Percentiles rank a stretch among this genome's conserved stretches.
Conservation (phyloP, 2,329 filamentous ascomycete species). For the Aspergillus neoniger region DNA sequence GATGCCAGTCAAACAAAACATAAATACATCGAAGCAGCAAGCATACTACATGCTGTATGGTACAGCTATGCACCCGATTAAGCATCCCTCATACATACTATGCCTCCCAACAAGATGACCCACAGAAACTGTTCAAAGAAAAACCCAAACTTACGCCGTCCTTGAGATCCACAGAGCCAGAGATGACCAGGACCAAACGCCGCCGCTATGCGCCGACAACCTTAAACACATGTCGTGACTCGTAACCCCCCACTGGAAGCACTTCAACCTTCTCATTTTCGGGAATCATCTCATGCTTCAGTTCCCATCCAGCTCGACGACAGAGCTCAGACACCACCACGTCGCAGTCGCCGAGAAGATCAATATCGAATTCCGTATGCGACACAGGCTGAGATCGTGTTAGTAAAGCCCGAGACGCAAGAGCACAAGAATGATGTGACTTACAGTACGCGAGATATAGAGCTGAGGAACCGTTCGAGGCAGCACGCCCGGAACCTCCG, state of each 20-base stretch:
- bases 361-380: slow-evolving; percentile 95
- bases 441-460: slow-evolving; percentile 77
- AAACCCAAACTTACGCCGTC: slow-evolving; percentile 32
- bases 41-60: neutral
- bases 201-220: slow-evolving; percentile 42
- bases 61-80: neutral
- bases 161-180: slow-evolving; percentile 21
- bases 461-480: slow-evolving; percentile 83
- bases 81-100: slow-evolving; percentile 6
- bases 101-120: slow-evolving; percentile 6
- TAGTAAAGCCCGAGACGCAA: slow-evolving; percentile 7
- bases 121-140: slow-evolving; percentile 15
- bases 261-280: slow-evolving; percentile 63
- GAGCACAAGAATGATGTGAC: slow-evolving; percentile 24
- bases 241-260: slow-evolving; percentile 49
- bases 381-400: slow-evolving; percentile 61
- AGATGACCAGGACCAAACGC: slow-evolving; percentile 33
- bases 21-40: slow-evolving; percentile 13
- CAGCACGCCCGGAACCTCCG: slow-evolving; percentile 81
- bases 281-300: slow-evolving; percentile 83
- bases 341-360: slow-evolving; percentile 94
- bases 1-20: slow-evolving; percentile 1
- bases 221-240: slow-evolving; percentile 48
- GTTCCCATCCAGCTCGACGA: slow-evolving; percentile 74
- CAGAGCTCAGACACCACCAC: slow-evolving; percentile 85